Evolutionary conservation across 2,329 filamentous ascomycete genomes (phyloP).

Genomic region (Colletotrichum phormii): DNA sequence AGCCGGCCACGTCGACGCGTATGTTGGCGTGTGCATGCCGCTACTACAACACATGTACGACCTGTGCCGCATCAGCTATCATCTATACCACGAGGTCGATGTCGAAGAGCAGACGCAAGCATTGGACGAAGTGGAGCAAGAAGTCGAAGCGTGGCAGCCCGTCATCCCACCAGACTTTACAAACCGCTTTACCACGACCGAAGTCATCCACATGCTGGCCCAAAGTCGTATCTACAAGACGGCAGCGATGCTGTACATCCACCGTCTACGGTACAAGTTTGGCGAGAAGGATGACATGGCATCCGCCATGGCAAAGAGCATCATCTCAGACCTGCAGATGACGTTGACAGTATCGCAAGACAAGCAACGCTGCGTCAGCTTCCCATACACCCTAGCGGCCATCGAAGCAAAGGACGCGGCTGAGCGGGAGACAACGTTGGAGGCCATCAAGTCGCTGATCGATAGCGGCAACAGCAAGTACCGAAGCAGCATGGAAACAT

Average conservation of each 20-base stretch:
- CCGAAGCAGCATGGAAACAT: slow-evolving; percentile 15
- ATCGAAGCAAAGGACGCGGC: slow-evolving; percentile 38
- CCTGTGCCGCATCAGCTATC: slow-evolving; percentile 40
- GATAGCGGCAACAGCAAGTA: slow-evolving; percentile 29
- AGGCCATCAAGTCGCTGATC: slow-evolving; percentile 26
- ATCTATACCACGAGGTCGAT: slow-evolving; percentile 28
- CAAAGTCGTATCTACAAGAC: slow-evolving; percentile 42
- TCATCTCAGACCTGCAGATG: slow-evolving; percentile 41
- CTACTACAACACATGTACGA: slow-evolving; percentile 43
- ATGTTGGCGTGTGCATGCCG: slow-evolving; percentile 40
- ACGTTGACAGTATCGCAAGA: slow-evolving; percentile 37
- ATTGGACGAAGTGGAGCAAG: slow-evolving; percentile 34
- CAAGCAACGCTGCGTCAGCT: slow-evolving; percentile 38
- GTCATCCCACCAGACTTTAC: slow-evolving; percentile 39
- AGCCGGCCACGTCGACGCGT: slow-evolving; percentile 40
- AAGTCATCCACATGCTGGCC: slow-evolving; percentile 44
- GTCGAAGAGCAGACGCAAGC: slow-evolving; percentile 22
- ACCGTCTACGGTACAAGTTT: slow-evolving; percentile 41
- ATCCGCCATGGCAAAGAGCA: slow-evolving; percentile 37
- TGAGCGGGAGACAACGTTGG: slow-evolving; percentile 27
- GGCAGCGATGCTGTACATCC: slow-evolving; percentile 40
- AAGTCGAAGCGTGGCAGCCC: slow-evolving; percentile 40
- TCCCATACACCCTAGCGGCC: slow-evolving; percentile 41
- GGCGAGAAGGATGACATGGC: slow-evolving; percentile 38
- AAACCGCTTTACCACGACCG: slow-evolving; percentile 35